Evolutionary conservation across 805 yeast species (phyloP).

Genomic region (Kodamaea laetipori): DNA sequence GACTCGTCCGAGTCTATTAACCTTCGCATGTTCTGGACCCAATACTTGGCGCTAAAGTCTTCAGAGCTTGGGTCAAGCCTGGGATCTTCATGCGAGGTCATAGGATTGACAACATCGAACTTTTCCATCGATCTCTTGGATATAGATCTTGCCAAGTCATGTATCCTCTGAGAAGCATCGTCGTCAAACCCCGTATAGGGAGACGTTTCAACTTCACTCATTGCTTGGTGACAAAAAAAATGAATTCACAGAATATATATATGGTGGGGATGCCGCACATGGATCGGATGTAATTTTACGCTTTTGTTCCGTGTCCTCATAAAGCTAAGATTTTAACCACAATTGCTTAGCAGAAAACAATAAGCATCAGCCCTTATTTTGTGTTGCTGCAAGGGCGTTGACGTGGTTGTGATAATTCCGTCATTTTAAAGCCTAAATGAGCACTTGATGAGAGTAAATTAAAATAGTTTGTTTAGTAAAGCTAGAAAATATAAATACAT

Average conservation of each 20-base stretch:
- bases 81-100: slow-evolving; percentile 10
- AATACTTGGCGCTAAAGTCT: slow-evolving; percentile 14
- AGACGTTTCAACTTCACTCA: neutral
- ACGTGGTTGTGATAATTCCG: too few species aligned
- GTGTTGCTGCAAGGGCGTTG: too few species aligned
- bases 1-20: slow-evolving; percentile 15
- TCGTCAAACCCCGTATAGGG: neutral
- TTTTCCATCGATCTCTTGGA: slow-evolving; percentile 9
- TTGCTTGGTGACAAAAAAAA: too few species aligned
- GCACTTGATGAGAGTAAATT: too few species aligned
- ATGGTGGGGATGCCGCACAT: too few species aligned
- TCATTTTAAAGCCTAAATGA: too few species aligned
- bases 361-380: too few species aligned
- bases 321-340: too few species aligned
- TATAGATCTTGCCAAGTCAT: slow-evolving; percentile 2
- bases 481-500: too few species aligned
- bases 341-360: too few species aligned
- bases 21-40: slow-evolving; percentile 18
- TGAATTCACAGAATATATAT: too few species aligned
- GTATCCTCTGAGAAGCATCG: neutral
- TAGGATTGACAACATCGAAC: slow-evolving; percentile 1
- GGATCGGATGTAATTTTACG: neutral
- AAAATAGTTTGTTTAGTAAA: too few species aligned
- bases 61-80: slow-evolving; percentile 17
- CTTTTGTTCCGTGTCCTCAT: neutral